phyloP scores from a whole-genome alignment of 768 basidiomycete genomes.

The Amanita subjunquillea region DNA sequence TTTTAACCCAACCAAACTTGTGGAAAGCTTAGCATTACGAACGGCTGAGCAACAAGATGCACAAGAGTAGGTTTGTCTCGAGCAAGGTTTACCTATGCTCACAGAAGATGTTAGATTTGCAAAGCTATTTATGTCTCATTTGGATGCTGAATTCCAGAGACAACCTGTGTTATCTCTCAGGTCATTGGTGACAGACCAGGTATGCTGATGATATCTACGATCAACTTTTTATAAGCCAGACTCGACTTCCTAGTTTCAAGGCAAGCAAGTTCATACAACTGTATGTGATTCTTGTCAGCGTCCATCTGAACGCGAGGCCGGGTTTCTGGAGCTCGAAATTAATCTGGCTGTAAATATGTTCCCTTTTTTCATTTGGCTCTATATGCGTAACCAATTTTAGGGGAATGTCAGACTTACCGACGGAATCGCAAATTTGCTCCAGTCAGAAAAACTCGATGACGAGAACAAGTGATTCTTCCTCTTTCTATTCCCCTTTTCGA shows the following conservation, averaged over 20 bases:
- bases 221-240: background rate
- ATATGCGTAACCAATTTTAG: constrained; percentile 22
- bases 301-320: constrained; percentile 55
- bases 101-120: constrained; percentile 53
- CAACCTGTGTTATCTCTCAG: constrained; percentile 54
- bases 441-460: constrained; percentile 64
- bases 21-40: constrained; percentile 74
- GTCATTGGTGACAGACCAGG: constrained; percentile 68
- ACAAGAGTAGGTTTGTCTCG: constrained; percentile 58
- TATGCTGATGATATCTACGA: constrained; percentile 13
- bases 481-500: background rate
- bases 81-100: background rate
- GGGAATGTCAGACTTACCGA: constrained; percentile 67
- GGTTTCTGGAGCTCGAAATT: constrained; percentile 85
- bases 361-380: background rate
- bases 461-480: constrained; percentile 58
- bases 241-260: constrained; percentile 60
- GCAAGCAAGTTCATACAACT: constrained; percentile 73
- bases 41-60: constrained; percentile 93
- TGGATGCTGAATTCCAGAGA: constrained; percentile 81
- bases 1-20: constrained; percentile 78
- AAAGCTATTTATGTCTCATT: constrained; percentile 86
- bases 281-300: constrained; percentile 61
- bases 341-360: constrained; percentile 56
- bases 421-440: constrained; percentile 51